These are phyloP conservation scores for Exophiala dermatitidis DNA, from an alignment of 2,329 filamentous ascomycete genomes.

Conservation along the genomic window DNA sequence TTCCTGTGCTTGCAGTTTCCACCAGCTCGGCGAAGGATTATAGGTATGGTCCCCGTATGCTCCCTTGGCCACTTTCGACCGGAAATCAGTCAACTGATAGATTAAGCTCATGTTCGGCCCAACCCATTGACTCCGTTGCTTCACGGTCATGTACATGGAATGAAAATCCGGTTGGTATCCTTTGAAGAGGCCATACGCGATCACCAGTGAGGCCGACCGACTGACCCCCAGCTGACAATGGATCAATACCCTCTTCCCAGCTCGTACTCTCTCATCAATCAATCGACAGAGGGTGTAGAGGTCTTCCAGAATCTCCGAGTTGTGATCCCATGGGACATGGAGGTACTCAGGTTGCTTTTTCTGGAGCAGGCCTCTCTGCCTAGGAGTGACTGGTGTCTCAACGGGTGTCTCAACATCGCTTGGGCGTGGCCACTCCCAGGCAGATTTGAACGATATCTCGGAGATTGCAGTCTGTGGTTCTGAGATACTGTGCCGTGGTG, in stretches of 20 bases:
- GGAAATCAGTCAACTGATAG: slow-evolving; percentile 60
- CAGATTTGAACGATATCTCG: slow-evolving; percentile 45
- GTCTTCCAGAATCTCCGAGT: slow-evolving; percentile 60
- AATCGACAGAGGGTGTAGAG: slow-evolving; percentile 53
- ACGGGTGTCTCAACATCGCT: slow-evolving; percentile 24
- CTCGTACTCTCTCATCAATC: slow-evolving; percentile 52
- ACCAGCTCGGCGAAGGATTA: slow-evolving; percentile 20
- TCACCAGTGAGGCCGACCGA: slow-evolving; percentile 58
- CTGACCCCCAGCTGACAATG: slow-evolving; percentile 61
- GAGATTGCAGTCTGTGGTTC: slow-evolving; percentile 42
- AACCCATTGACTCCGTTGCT: slow-evolving; percentile 59
- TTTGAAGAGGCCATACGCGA: slow-evolving; percentile 59
- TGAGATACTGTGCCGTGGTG: slow-evolving; percentile 30
- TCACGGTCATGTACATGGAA: slow-evolving; percentile 57
- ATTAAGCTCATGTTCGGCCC: slow-evolving; percentile 63
- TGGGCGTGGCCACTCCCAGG: slow-evolving; percentile 37
- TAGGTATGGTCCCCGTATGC: slow-evolving; percentile 25
- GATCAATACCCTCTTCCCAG: slow-evolving; percentile 55
- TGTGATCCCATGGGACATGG: slow-evolving; percentile 60
- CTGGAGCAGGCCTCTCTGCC: slow-evolving; percentile 10
- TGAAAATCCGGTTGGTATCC: slow-evolving; percentile 56
- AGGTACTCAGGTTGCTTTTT: slow-evolving; percentile 50
- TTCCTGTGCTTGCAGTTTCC: slow-evolving; percentile 10
- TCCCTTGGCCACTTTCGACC: slow-evolving; percentile 36
- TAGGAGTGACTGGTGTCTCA: slow-evolving; percentile 21